Conservation (phyloP, 225 moss, liverwort and hornwort species). For the Physcomitrium patens region DNA sequence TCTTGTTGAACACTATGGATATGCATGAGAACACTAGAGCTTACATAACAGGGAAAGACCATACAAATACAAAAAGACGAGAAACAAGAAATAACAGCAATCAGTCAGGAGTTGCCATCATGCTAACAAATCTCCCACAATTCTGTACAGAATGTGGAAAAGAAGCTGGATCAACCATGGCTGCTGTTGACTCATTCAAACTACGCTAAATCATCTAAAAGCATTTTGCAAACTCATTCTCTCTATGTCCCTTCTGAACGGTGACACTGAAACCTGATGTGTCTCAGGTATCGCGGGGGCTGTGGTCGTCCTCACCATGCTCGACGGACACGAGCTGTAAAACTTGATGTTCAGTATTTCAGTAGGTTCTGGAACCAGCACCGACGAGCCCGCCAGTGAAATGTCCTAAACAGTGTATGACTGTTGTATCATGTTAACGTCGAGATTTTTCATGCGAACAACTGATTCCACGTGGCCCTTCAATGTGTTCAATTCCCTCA, state of each 20-base stretch:
- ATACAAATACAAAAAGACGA: constrained; percentile 12
- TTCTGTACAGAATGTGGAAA: neutral
- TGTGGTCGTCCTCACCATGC: constrained; percentile 5
- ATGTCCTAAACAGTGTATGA: constrained; percentile 68
- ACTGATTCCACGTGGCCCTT: constrained; percentile 94
- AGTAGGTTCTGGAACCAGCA: neutral
- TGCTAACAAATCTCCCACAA: constrained; percentile 25
- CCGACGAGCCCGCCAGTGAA: neutral
- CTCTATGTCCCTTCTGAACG: constrained; percentile 17
- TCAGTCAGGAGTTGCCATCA: constrained; percentile 31
- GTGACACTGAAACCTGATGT: constrained; percentile 1
- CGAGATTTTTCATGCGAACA: constrained; percentile 82
- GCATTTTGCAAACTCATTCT: constrained; percentile 13
- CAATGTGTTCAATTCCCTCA: constrained; percentile 75
- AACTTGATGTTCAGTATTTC: neutral
- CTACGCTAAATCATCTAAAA: constrained; percentile 17
- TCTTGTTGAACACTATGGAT: too few relatives aligned
- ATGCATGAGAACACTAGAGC: too few relatives aligned
- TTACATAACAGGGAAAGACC: constrained; percentile 11
- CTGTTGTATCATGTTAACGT: constrained; percentile 88
- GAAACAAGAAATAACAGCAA: constrained; percentile 16
- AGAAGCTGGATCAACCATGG: constrained; percentile 31
- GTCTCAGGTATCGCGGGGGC: neutral
- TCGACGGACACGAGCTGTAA: constrained; percentile 9
- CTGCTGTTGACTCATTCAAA: constrained; percentile 22